Percentiles rank a stretch among this genome's conserved stretches.
phyloP scores from a whole-genome alignment of 2,329 filamentous ascomycete species.

The Fusarium anguioides region DNA sequence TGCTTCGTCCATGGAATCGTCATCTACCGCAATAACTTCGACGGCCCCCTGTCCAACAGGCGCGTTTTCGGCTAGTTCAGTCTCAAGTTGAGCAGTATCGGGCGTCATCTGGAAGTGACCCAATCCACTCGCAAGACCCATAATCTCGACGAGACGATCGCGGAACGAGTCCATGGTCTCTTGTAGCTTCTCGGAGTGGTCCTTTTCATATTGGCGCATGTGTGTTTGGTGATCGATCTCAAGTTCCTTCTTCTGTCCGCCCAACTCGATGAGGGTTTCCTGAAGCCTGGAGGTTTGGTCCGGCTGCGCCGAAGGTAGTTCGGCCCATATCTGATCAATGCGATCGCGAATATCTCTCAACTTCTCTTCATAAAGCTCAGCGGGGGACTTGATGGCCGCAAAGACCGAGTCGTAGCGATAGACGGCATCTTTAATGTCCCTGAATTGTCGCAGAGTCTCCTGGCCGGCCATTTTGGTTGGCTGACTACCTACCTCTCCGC shows the following conservation, averaged over 20 bases:
- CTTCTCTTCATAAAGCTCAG: neutral
- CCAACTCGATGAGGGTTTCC: constrained; percentile 1
- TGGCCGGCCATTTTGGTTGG: constrained; percentile 12
- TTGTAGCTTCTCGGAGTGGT: neutral
- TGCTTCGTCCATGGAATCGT: neutral
- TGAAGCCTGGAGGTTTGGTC: neutral
- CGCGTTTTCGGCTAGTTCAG: neutral
- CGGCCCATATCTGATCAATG: neutral
- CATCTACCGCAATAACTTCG: neutral
- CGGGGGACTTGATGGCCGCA: neutral
- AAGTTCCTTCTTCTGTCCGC: constrained; percentile 14
- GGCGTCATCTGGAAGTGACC: neutral
- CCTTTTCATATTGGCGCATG: neutral
- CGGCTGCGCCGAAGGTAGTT: neutral
- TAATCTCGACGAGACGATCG: neutral
- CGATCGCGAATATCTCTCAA: neutral
- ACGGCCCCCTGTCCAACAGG: neutral
- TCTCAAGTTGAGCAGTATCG: neutral
- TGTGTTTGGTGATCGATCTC: constrained; percentile 2
- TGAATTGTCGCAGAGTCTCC: constrained; percentile 1
- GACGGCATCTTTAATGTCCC: constrained; percentile 10
- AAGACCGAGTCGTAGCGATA: constrained; percentile 1
- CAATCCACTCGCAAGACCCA: neutral
- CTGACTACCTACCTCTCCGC: neutral
- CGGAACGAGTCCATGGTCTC: constrained; percentile 3